Percentiles rank a stretch among this genome's conserved stretches.
Evolutionary conservation across 2,329 filamentous ascomycete species (phyloP).

Genomic region (Chrysoporthe austroafricana): DNA sequence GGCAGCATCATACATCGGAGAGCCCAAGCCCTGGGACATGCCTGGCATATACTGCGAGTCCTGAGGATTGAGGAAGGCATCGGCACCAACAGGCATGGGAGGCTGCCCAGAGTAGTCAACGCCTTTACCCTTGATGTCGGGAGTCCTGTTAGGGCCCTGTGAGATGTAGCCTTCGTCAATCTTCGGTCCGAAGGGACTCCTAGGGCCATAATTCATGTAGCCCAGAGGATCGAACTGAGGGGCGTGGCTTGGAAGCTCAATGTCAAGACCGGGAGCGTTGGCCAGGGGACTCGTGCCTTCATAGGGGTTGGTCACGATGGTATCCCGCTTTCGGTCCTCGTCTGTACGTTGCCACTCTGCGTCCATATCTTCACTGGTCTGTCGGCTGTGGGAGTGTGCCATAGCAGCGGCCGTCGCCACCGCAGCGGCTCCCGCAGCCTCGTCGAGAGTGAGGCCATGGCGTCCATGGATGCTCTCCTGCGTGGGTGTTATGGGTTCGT

Average conservation of each 20-base stretch:
- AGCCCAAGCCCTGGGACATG: constrained; percentile 88
- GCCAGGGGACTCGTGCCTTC: constrained; percentile 67
- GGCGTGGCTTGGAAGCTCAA: constrained; percentile 31
- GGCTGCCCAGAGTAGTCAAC: constrained; percentile 57
- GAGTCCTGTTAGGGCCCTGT: constrained; percentile 62
- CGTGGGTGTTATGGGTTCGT: constrained; percentile 41
- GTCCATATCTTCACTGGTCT: constrained; percentile 61
- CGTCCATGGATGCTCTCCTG: constrained; percentile 33
- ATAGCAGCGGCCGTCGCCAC: constrained; percentile 54
- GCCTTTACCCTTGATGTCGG: constrained; percentile 56
- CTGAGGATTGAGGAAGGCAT: constrained; percentile 67
- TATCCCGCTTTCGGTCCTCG: constrained; percentile 67
- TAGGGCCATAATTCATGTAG: constrained; percentile 53
- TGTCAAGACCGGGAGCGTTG: constrained; percentile 51
- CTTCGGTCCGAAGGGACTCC: constrained; percentile 64
- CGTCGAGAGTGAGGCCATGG: constrained; percentile 44
- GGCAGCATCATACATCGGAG: constrained; percentile 86
- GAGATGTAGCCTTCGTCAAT: constrained; percentile 92
- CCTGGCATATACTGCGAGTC: constrained; percentile 77
- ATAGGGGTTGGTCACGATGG: constrained; percentile 68
- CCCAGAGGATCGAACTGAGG: constrained; percentile 38
- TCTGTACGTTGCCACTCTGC: constrained; percentile 68
- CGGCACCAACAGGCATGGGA: constrained; percentile 55
- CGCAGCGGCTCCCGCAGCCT: constrained; percentile 58
- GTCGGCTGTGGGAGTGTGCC: constrained; percentile 53